phyloP scores from a whole-genome alignment of 768 basidiomycete genomes.

The Tremella yokohamensis region DNA sequence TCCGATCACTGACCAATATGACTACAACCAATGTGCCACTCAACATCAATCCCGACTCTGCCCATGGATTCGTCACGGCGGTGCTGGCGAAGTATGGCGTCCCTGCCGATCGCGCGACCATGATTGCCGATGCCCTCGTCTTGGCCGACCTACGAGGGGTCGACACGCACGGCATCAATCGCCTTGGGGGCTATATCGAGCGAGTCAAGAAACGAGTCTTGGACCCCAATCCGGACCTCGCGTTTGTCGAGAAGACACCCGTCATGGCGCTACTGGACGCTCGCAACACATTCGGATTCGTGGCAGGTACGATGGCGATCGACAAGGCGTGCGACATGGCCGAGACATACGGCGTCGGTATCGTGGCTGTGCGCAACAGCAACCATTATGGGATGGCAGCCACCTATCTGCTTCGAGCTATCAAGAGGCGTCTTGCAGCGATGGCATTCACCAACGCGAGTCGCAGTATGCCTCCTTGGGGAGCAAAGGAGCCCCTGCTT shows the following conservation, averaged over 20 bases:
- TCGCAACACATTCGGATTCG: conserved; percentile 10
- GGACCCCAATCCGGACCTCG: not conserved
- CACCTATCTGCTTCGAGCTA: conserved; percentile 3
- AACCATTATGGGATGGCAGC: conserved; percentile 14
- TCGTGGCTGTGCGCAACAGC: not conserved
- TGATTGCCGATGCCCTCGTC: conserved; percentile 6
- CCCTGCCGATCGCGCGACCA: not conserved
- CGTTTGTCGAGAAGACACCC: not conserved
- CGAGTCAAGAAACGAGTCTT: conserved; percentile 3
- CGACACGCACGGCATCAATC: conserved; percentile 6
- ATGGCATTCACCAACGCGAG: conserved; percentile 7
- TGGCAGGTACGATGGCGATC: not conserved
- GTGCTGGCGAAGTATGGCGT: not conserved
- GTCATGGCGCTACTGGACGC: conserved; percentile 1
- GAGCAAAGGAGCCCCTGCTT: not conserved
- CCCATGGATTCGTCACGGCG: not conserved
- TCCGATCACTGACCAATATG: too few species aligned
- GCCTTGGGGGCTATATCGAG: conserved; percentile 4
- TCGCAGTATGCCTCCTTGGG: conserved; percentile 2
- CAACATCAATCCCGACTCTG: conserved; percentile 1
- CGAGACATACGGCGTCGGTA: conserved; percentile 4
- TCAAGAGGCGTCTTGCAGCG: not conserved
- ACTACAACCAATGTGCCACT: too few species aligned
- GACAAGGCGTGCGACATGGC: conserved; percentile 6
- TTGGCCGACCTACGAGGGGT: conserved; percentile 1